phyloP scores from a whole-genome alignment of 257 asterid genomes.

The Nicotiana attenuata region DNA sequence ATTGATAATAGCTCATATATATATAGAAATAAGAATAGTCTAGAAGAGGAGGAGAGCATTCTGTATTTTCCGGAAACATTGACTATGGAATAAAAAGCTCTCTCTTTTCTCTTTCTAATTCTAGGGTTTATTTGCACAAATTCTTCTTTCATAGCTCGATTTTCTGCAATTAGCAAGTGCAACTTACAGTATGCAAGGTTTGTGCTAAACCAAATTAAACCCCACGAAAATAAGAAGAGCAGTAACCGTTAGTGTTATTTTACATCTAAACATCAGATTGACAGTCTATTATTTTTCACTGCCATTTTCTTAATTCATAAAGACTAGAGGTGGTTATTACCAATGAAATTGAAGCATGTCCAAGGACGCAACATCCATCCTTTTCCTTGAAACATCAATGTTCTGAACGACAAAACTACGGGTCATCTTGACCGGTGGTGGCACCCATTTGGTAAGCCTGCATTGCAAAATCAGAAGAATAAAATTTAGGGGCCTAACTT shows the following conservation, averaged over 20 bases:
- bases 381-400: conserved; percentile 68
- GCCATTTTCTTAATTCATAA: not conserved
- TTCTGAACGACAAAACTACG: conserved; percentile 68
- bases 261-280: not conserved
- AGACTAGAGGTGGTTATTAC: conserved; percentile 27
- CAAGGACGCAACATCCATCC: conserved; percentile 88
- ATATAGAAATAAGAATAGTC: too few relatives aligned
- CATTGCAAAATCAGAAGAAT: conserved; percentile 13
- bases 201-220: not conserved
- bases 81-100: too few relatives aligned
- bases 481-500: not conserved
- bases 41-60: too few relatives aligned
- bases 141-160: too few relatives aligned
- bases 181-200: not conserved
- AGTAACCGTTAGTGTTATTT: not conserved
- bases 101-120: too few relatives aligned
- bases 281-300: not conserved
- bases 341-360: conserved; percentile 99
- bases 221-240: not conserved
- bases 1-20: too few relatives aligned
- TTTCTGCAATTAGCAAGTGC: too few relatives aligned
- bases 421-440: conserved; percentile 98
- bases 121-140: too few relatives aligned
- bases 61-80: too few relatives aligned
- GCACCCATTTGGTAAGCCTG: conserved; percentile 99